Evolutionary conservation across 148 eudicot genomes (phyloP).

Genomic region (Persicaria tinctoria): DNA sequence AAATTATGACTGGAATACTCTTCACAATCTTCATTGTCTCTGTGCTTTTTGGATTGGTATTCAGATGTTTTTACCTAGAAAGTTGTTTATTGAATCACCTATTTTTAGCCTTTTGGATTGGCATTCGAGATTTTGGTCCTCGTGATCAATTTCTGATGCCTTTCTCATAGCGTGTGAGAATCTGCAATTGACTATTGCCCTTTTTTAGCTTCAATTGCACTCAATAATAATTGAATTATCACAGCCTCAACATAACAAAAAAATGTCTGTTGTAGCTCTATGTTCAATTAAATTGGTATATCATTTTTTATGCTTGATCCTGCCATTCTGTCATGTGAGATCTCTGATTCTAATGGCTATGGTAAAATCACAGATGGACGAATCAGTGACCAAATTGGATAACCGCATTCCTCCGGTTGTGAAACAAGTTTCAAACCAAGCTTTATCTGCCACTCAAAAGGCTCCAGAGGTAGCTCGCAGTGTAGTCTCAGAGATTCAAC

Average conservation of each 20-base stretch:
- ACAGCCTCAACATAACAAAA: too few species aligned
- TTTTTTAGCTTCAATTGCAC: background rate
- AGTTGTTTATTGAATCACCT: background rate
- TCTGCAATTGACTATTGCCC: background rate
- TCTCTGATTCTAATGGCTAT: background rate
- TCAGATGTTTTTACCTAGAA: background rate
- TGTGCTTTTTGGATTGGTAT: background rate
- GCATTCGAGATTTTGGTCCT: background rate
- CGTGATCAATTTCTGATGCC: background rate
- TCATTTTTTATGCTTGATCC: background rate
- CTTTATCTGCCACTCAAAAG: slow-evolving; percentile 54
- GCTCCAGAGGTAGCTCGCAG: slow-evolving; percentile 71
- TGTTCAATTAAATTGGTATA: background rate
- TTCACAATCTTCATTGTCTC: background rate
- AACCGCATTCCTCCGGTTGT: slow-evolving; percentile 52
- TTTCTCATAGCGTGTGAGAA: background rate
- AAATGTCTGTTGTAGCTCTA: too few species aligned
- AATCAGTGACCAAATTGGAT: slow-evolving; percentile 57
- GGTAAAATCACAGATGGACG: slow-evolving; percentile 53
- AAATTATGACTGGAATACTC: background rate
- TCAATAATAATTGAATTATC: too few species aligned
- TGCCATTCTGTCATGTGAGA: background rate
- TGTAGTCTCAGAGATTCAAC: slow-evolving; percentile 66
- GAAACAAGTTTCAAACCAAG: slow-evolving; percentile 55
- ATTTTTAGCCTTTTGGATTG: background rate